These are phyloP conservation scores for Botrytis pseudocinerea DNA, from an alignment of 2,329 filamentous ascomycete species.

Conservation along the genomic window DNA sequence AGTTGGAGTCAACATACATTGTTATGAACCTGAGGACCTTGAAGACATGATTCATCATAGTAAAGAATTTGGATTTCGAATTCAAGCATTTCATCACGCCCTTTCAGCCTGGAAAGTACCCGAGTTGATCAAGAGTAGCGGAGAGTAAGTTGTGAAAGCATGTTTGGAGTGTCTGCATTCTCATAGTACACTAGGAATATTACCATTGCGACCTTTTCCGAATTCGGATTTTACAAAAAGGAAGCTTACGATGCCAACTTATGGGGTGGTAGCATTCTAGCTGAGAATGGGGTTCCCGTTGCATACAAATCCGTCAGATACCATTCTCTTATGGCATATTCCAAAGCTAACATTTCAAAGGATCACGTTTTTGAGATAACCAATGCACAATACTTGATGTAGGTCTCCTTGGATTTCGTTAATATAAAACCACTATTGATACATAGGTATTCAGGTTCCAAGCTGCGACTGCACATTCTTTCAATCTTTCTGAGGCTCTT, in stretches of 20 bases:
- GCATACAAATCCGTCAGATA: slow-evolving; percentile 46
- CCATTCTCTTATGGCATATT: neutral
- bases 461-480: slow-evolving; percentile 46
- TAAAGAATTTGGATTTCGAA: slow-evolving; percentile 46
- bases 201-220: slow-evolving; percentile 48
- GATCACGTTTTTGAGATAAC: slow-evolving; percentile 43
- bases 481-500: slow-evolving; percentile 45
- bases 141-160: slow-evolving; percentile 40
- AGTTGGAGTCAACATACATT: slow-evolving; percentile 48
- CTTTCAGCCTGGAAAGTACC: slow-evolving; percentile 46
- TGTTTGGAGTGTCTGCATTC: neutral
- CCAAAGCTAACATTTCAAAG: slow-evolving; percentile 25
- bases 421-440: neutral
- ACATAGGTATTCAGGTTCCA: slow-evolving; percentile 38
- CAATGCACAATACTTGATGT: slow-evolving; percentile 47
- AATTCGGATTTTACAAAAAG: slow-evolving; percentile 46
- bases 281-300: slow-evolving; percentile 45
- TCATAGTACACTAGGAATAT: slow-evolving; percentile 41
- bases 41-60: slow-evolving; percentile 47
- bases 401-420: slow-evolving; percentile 11
- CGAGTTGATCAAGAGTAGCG: slow-evolving; percentile 44
- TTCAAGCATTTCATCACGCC: slow-evolving; percentile 47
- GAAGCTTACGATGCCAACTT: slow-evolving; percentile 47
- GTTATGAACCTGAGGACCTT: slow-evolving; percentile 48
- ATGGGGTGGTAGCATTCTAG: slow-evolving; percentile 45